Percentiles rank a stretch among this genome's conserved stretches.
Conservation (phyloP, 495 filamentous ascomycete genomes). For the Penicillium argentinense region DNA sequence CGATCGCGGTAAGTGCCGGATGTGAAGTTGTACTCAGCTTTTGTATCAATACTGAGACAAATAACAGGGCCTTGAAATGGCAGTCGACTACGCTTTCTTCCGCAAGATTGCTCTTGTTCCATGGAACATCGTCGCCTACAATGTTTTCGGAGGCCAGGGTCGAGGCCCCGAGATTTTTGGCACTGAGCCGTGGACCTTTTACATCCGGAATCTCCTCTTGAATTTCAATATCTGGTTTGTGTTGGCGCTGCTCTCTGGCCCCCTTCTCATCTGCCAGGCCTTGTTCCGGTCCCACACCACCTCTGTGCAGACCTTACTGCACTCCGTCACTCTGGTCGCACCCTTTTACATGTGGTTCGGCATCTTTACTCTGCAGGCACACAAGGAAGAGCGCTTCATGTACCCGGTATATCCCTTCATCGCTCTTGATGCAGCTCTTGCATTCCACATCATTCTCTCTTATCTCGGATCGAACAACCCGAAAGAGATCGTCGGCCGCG, state of each 20-base stretch:
- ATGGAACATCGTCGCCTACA: constrained; percentile 94
- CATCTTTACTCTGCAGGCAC: constrained; percentile 88
- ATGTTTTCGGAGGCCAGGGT: constrained; percentile 76
- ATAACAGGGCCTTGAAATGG: constrained; percentile 55
- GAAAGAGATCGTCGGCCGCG: constrained; percentile 60
- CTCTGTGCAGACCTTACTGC: constrained; percentile 52
- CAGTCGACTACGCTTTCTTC: constrained; percentile 80
- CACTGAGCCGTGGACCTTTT: constrained; percentile 96
- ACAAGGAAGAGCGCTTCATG: constrained; percentile 99
- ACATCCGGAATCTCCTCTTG: constrained; percentile 83
- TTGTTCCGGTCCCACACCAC: constrained; percentile 39
- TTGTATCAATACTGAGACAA: constrained; percentile 23
- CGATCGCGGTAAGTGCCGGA: constrained; percentile 64
- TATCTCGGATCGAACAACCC: constrained; percentile 69
- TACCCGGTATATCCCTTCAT: constrained; percentile 93
- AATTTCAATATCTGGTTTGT: constrained; percentile 97
- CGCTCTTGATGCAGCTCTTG: constrained; percentile 86
- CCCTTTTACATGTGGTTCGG: constrained; percentile 95
- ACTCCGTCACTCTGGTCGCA: constrained; percentile 70
- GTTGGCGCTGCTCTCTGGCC: constrained; percentile 72
- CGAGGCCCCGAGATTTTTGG: constrained; percentile 92
- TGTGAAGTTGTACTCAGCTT: not conserved
- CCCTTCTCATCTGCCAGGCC: constrained; percentile 55
- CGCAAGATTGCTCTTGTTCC: constrained; percentile 73
- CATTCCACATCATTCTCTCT: constrained; percentile 73